phyloP scores from a whole-genome alignment of 2,329 filamentous ascomycete species.

The Talaromyces sp. region DNA sequence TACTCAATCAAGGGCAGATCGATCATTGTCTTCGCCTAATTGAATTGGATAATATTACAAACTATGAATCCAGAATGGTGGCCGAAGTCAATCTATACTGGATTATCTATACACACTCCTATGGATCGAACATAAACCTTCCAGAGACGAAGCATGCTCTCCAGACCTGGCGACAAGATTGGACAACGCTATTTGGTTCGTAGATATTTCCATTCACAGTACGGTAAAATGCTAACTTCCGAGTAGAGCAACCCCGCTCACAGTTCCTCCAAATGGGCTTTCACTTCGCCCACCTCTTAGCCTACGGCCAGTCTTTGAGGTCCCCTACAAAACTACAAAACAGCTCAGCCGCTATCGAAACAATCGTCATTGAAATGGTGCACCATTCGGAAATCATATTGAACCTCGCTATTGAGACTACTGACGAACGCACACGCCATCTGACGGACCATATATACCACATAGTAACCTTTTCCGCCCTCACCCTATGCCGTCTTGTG shows the following conservation, averaged over 20 bases:
- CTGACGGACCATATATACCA: conserved; percentile 49
- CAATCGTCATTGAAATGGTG: conserved; percentile 42
- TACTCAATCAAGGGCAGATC: conserved; percentile 39
- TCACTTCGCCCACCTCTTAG: conserved; percentile 44
- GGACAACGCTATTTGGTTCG: conserved; percentile 40
- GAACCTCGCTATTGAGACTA: conserved; percentile 42
- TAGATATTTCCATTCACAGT: too few relatives aligned
- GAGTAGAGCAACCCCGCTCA: conserved; percentile 40
- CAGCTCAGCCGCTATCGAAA: conserved; percentile 27
- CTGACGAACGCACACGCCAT: conserved; percentile 45
- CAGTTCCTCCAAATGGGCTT: conserved; percentile 49
- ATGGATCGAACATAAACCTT: conserved; percentile 29
- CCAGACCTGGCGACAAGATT: conserved; percentile 39
- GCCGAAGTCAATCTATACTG: conserved; percentile 47
- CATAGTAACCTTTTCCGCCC: conserved; percentile 46
- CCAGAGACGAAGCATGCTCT: conserved; percentile 34
- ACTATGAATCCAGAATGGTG: conserved; percentile 48
- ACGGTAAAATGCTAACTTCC: neutral
- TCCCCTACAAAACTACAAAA: conserved; percentile 24
- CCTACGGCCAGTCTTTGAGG: conserved; percentile 40
- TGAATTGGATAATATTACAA: conserved; percentile 38
- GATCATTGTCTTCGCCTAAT: conserved; percentile 38
- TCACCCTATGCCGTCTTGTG: conserved; percentile 28
- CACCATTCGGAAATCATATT: conserved; percentile 41
- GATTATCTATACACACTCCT: conserved; percentile 43